Evolutionary conservation across 2,329 filamentous ascomycete species (phyloP), one percentile per base, ranked within the genome.

Genomic region (Ophiostoma quercus): DNA sequence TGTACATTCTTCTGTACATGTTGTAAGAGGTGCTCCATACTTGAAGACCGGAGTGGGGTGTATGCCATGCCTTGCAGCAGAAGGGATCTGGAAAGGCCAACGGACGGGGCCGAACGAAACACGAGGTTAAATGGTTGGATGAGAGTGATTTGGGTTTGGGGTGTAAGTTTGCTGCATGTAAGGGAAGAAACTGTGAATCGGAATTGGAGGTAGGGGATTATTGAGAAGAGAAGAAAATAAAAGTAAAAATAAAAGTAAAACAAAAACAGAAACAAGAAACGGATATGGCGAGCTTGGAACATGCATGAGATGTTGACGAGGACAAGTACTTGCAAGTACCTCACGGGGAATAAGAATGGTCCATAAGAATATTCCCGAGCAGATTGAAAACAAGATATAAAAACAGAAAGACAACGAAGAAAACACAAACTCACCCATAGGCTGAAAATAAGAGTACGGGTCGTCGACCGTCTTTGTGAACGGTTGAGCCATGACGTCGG

Each of bases 361-460:
- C 3, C 34, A 34, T 34, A 3, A n/a, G 43, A 47, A 6, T 19
- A 47, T 19, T 5, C 43, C 43, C 19, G 43, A 47, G 5, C 43
- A 1, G 7, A 47, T 19, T 1, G 7, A 47, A n/a, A n/a, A 19
- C 43, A 47, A 8, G 7, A n/a, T 19, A 8, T 7, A 25, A 57
- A 22, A 22, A 25, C n/a, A 25, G 25, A 57, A 12, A 57, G 11
- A 57, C 39, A 14, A 57, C 9, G 51, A 57, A 8, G 12, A 57
- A 57, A 22, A 34, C 39, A 68, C n/a, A 9, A 47, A 78, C 84
- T 83, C 79, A 86, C 85, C 85, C 79, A 86, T 84, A 78, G 84
- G 85, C 75, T 79, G 80, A 74, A 87, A 80, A 78, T 82, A 84
- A 72, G 80, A 82, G 72, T 79, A 79, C 74, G 78, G 79, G 79